Percentiles rank a stretch among this genome's conserved stretches.
Evolutionary conservation across 225 moss, liverwort and hornwort genomes (phyloP).

Genomic region (Polytrichum commune): DNA sequence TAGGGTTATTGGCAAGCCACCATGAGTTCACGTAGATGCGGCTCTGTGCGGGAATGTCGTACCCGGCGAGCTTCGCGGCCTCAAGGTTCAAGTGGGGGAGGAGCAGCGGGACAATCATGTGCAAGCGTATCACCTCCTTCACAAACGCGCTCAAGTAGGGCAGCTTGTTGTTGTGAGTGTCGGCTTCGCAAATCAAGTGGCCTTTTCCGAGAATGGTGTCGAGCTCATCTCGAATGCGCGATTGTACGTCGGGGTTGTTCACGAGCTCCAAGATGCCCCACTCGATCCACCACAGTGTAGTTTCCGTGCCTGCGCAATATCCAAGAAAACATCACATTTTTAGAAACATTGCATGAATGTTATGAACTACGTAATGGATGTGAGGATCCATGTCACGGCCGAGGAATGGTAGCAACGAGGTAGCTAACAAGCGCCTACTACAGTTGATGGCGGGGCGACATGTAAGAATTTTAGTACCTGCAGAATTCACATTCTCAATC

Average conservation of each 20-base stretch:
- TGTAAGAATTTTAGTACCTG: constrained; percentile 11
- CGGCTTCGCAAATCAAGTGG: constrained; percentile 49
- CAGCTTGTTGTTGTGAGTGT: constrained; percentile 18
- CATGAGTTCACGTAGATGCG: constrained; percentile 69
- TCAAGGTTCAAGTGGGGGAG: constrained; percentile 68
- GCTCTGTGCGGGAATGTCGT: constrained; percentile 73
- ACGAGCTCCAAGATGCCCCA: constrained; percentile 87
- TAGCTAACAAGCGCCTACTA: too few species aligned
- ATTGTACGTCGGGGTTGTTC: constrained; percentile 70
- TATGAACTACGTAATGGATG: too few species aligned
- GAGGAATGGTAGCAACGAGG: too few species aligned
- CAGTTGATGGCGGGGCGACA: too few species aligned
- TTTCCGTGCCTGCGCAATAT: constrained; percentile 63
- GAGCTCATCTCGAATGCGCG: constrained; percentile 55
- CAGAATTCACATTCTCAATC: constrained; percentile 65
- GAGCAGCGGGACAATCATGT: constrained; percentile 60
- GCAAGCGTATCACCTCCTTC: constrained; percentile 58
- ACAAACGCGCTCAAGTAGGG: constrained; percentile 50
- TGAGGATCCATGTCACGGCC: too few species aligned
- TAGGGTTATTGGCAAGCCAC: constrained; percentile 70
- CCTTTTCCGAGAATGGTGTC: constrained; percentile 55
- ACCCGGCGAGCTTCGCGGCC: constrained; percentile 59
- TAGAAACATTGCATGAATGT: too few species aligned
- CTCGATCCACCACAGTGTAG: constrained; percentile 85
- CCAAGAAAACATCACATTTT: too few species aligned